Percentiles rank a stretch among this genome's conserved stretches.
Conservation (phyloP, 164 flowering plant species). For the Berberis vulgaris region DNA sequence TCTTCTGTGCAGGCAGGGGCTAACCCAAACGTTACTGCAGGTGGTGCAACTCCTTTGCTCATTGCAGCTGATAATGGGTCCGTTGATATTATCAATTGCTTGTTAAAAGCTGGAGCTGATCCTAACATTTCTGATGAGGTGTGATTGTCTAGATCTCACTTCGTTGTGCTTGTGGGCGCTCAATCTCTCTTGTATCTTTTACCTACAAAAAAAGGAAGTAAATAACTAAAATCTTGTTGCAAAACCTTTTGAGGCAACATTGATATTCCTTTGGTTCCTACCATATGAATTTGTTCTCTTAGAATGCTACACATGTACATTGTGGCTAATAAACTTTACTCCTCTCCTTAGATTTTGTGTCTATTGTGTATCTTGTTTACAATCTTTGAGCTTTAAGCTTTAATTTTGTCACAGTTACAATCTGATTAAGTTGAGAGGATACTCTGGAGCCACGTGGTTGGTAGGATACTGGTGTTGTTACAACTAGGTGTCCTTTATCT, state of each 20-base stretch:
- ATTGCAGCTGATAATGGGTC: constrained; percentile 85
- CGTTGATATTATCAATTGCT: constrained; percentile 52
- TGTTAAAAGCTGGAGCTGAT: constrained; percentile 90
- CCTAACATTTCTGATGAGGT: constrained; percentile 84
- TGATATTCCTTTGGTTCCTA: too few species aligned
- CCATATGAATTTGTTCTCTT: too few species aligned
- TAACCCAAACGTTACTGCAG: constrained; percentile 63
- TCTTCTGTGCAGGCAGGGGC: constrained; percentile 69
- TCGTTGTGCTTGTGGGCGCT: background rate
- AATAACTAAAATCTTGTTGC: too few species aligned
- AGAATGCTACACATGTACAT: too few species aligned
- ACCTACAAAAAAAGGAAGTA: too few species aligned
- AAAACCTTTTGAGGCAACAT: too few species aligned
- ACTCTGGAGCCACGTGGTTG: background rate
- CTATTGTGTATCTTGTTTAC: too few species aligned
- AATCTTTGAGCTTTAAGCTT: too few species aligned
- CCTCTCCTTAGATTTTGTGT: too few species aligned
- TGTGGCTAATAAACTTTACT: too few species aligned
- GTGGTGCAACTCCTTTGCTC: constrained; percentile 93
- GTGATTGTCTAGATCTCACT: constrained; percentile 4
- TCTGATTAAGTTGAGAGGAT: too few species aligned
- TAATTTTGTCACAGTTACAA: too few species aligned
- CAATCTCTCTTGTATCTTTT: background rate
- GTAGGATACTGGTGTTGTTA: background rate
- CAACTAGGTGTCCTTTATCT: background rate